phyloP scores from a whole-genome alignment of 148 eudicot genomes.

The Cornus controversa region DNA sequence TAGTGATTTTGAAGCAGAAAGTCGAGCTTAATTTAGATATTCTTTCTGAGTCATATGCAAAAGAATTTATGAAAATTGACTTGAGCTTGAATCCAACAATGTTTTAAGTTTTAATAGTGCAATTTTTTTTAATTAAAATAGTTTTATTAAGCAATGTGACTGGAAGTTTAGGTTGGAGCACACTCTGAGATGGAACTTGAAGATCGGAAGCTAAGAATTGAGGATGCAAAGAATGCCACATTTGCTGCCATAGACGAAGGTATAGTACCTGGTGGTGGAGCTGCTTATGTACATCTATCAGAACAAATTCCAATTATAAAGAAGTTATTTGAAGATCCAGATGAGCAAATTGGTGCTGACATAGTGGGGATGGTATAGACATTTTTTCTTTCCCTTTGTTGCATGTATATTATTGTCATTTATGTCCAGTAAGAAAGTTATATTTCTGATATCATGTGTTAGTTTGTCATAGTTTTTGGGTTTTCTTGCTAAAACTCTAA shows the following conservation, averaged over 20 bases:
- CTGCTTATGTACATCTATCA: conserved; percentile 79
- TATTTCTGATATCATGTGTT: no score
- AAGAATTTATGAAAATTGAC: neutral
- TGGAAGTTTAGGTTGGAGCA: conserved; percentile 77
- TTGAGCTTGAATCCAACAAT: neutral
- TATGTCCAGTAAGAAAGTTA: no score
- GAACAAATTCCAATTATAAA: conserved; percentile 63
- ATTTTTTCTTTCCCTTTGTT: conserved; percentile 3
- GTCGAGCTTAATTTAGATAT: neutral
- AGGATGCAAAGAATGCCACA: conserved; percentile 91
- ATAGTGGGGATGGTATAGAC: conserved; percentile 62
- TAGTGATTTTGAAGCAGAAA: neutral
- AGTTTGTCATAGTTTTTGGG: no score
- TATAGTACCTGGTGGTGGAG: conserved; percentile 95
- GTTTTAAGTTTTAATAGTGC: conserved; percentile 2
- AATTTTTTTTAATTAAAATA: neutral
- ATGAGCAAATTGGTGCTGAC: conserved; percentile 86
- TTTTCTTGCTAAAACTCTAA: no score
- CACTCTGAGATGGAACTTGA: conserved; percentile 89
- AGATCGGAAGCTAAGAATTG: conserved; percentile 87
- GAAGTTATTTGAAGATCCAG: conserved; percentile 51
- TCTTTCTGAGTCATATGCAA: neutral
- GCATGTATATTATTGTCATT: neutral
- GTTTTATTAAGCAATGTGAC: neutral
- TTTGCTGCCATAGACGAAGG: conserved; percentile 95